Percentiles rank a stretch among this genome's conserved stretches.
Conservation (phyloP, 2,329 filamentous ascomycete genomes). For the Pseudogymnoascus sp. region DNA sequence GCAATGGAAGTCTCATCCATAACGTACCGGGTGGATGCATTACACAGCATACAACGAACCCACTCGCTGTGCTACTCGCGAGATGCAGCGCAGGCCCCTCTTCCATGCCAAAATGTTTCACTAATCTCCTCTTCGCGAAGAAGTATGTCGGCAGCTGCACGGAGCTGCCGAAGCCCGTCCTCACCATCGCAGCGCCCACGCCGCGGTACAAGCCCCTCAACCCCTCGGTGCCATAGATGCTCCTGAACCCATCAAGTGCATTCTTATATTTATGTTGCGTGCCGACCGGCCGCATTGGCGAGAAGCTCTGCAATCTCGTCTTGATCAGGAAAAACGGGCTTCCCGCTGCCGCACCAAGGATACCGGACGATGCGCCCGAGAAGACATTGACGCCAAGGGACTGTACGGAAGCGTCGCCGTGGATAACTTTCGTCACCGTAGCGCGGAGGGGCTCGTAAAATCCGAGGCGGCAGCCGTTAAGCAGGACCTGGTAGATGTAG, state of each 20-base stretch:
- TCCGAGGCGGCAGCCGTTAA: constrained; percentile 92
- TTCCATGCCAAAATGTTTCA: constrained; percentile 76
- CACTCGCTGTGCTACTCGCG: constrained; percentile 78
- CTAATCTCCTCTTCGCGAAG: constrained; percentile 82
- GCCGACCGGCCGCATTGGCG: constrained; percentile 83
- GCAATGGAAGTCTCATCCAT: neutral
- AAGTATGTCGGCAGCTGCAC: constrained; percentile 98
- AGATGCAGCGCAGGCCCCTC: constrained; percentile 86
- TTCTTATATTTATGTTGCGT: constrained; percentile 93
- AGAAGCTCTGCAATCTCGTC: constrained; percentile 89
- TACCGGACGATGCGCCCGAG: constrained; percentile 77
- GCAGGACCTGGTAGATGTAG: constrained; percentile 90
- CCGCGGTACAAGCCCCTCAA: constrained; percentile 78
- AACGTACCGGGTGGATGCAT: constrained; percentile 88
- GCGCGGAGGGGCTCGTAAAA: constrained; percentile 95
- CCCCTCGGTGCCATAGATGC: constrained; percentile 74
- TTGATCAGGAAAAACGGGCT: constrained; percentile 98
- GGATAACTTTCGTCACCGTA: constrained; percentile 58
- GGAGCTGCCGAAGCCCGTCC: constrained; percentile 90
- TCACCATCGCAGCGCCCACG: constrained; percentile 86
- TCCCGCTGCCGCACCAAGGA: constrained; percentile 85
- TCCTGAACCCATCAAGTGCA: constrained; percentile 69
- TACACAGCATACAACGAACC: constrained; percentile 92
- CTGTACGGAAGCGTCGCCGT: constrained; percentile 66
- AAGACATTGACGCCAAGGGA: constrained; percentile 89